Base-by-base conservation (phyloP, 306 rosid species). In the Medicago lupulina region DNA sequence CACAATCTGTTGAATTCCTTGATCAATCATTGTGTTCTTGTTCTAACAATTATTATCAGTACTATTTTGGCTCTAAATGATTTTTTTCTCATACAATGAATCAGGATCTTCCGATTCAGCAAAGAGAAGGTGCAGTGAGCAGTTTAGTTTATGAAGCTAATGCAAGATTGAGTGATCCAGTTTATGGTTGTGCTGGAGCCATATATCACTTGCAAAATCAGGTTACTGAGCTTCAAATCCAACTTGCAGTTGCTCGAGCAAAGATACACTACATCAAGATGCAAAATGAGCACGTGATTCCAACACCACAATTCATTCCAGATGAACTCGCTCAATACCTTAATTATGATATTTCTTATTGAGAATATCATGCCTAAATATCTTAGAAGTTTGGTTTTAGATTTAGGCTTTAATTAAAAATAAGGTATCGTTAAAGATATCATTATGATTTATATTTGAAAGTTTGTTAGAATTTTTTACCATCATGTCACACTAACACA, bases 41-140 rank as follows among this genome's bases (percentile, higher is more conserved):
- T 15, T 49, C n/a, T n/a, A n/a, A n/a, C n/a, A n/a, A n/a, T n/a
- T n/a, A n/a, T n/a, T n/a, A n/a, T n/a, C n/a, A n/a, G n/a, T n/a
- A 41, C 10, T 41, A 41, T 43, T 17, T 79, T 38, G n/a, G 68
- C 1, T 58, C 76, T 69, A 47, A 68, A 38, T 60, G 50, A 9
- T 9, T 41, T 41, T 41, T 41, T 41, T n/a, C n/a, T n/a, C n/a
- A n/a, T n/a, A n/a, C n/a, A n/a, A n/a, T n/a, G n/a, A n/a, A n/a
- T n/a, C 83, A 95, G 98, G 97, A 90, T 67, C 87, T 95, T 77
- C 96, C 92, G 0, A 79, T 76, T 71, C 83, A 90, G 2, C 96
- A 85, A 80, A 88, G 98, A 84, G 87, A 86, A 55, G 98, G 92
- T 78, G 96, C 98, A 51, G 98, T 92, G 84, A 94, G 92, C 83